A percentile compares a stretch with the other conserved stretches of the same genome.
phyloP scores from a whole-genome alignment of 2,329 filamentous ascomycete genomes.

The Metarhizium anisopliae region DNA sequence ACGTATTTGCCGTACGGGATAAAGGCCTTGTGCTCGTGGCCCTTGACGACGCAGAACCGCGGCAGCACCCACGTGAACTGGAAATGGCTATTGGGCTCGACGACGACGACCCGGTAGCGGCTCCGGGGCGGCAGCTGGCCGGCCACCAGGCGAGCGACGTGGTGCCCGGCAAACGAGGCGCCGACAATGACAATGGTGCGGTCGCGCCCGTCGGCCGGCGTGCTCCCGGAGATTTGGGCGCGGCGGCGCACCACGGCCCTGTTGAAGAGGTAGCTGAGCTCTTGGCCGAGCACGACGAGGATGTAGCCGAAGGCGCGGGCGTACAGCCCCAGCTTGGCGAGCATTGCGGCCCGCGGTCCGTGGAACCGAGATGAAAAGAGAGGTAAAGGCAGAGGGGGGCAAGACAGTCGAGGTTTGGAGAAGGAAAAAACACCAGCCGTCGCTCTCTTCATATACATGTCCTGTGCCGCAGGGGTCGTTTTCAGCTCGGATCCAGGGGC shows the following conservation, averaged over 20 bases:
- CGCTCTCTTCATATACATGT: no score
- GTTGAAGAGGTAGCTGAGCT: slow-evolving; percentile 12
- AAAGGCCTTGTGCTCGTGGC: slow-evolving; percentile 49
- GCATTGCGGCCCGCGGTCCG: slow-evolving; percentile 10
- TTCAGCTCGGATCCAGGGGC: no score
- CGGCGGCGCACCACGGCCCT: slow-evolving; percentile 9
- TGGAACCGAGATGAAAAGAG: not conserved
- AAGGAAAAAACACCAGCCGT: no score
- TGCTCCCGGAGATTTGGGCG: slow-evolving; percentile 7
- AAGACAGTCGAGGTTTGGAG: not conserved
- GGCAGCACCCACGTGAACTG: slow-evolving; percentile 53
- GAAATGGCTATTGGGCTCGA: slow-evolving; percentile 53
- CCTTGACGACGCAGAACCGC: slow-evolving; percentile 44
- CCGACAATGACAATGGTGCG: slow-evolving; percentile 46
- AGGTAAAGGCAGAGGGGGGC: no score
- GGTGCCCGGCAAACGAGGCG: slow-evolving; percentile 48
- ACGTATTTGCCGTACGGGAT: slow-evolving; percentile 45
- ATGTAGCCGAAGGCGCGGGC: slow-evolving; percentile 19
- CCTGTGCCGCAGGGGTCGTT: no score
- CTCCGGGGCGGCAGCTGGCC: slow-evolving; percentile 35
- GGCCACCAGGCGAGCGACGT: slow-evolving; percentile 38
- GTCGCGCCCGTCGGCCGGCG: slow-evolving; percentile 14
- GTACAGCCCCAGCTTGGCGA: slow-evolving; percentile 21
- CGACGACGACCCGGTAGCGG: slow-evolving; percentile 40
- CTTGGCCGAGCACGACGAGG: slow-evolving; percentile 13